A percentile compares a stretch with the other conserved stretches of the same genome.
phyloP scores from a whole-genome alignment of 495 filamentous ascomycete genomes.

The Xylaria intraflava region DNA sequence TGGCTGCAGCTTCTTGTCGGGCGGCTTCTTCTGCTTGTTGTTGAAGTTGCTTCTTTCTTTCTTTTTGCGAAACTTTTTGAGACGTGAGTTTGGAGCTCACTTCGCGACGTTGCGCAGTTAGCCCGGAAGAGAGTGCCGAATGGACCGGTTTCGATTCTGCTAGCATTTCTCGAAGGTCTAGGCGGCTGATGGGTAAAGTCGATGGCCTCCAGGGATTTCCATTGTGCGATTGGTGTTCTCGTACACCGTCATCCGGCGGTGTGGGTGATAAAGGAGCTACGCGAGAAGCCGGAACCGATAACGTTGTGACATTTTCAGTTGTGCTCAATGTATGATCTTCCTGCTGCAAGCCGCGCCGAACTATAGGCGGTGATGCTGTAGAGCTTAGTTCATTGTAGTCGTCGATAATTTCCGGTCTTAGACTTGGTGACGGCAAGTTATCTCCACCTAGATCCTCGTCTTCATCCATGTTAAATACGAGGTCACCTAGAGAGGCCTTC shows the following conservation, averaged over 20 bases:
- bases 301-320: slow-evolving; percentile 5
- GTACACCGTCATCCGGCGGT: slow-evolving; percentile 1
- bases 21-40: slow-evolving; percentile 54
- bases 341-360: slow-evolving; percentile 30
- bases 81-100: slow-evolving; percentile 24
- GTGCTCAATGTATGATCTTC: slow-evolving; percentile 21
- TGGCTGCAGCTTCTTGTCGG: slow-evolving; percentile 39
- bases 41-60: slow-evolving; percentile 76
- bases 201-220: slow-evolving; percentile 57
- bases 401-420: not conserved
- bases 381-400: slow-evolving; percentile 17
- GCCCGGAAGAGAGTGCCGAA: slow-evolving; percentile 67
- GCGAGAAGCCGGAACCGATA: not conserved
- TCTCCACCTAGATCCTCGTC: slow-evolving; percentile 35
- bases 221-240: slow-evolving; percentile 13
- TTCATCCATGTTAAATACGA: slow-evolving; percentile 96
- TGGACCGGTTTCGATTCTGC: slow-evolving; percentile 58
- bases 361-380: slow-evolving; percentile 12
- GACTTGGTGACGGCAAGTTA: slow-evolving; percentile 15
- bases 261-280: not conserved
- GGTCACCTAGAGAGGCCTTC: slow-evolving; percentile 59
- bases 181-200: slow-evolving; percentile 52
- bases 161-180: slow-evolving; percentile 80
- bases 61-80: slow-evolving; percentile 76
- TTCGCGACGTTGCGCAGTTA: slow-evolving; percentile 50